Evolutionary conservation across 768 basidiomycete species (phyloP), one percentile per base, ranked within the genome.

Genomic region (Phaeolepiota aurea): DNA sequence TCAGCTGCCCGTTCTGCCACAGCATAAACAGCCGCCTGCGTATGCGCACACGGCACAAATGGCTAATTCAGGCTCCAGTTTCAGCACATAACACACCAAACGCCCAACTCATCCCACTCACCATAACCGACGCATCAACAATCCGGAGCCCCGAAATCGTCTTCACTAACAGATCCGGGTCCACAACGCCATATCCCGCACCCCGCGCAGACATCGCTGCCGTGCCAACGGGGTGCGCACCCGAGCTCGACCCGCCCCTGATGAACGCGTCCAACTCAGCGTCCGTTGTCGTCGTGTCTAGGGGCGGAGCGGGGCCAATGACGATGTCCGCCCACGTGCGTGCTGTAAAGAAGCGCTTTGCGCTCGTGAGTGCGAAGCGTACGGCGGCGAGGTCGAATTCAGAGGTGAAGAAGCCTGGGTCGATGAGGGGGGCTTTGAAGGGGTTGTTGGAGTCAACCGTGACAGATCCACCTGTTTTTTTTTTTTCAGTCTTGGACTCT

Each of bases 371-470:
- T 18, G 48, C 44, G 43, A 58, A 54, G 4, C 56, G 51, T 15
- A 62, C 34, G 5, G 52, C 55, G 18, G 47, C 44, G 12, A 57
- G 37, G 41, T 64, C 64, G 21, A 55, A 55, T 2, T 47, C 46
- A 20, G 53, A 52, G 20, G 32, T 46, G 21, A 71, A 61, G 56
- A 71, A 67, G 39, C 65, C 65, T 2, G 73, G 69, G 48, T 77
- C 62, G 51, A 78, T 74, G 11, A 58, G 34, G 0, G 76, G 74
- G 11, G 56, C 30, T 32, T 56, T 58, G 52, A 75, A 72, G 4
- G 71, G 61, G 45, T 64, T 52, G 10, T 54, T 61, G 7, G 69
- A 66, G 36, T 58, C 64, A 39, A 75, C 44, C 3, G 50, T 55
- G 2, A 64, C 42, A 10, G 48, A 48, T 12, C 64, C 64, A 38